Base-by-base conservation (phyloP, 345 rosid genomes). In the Heritiera fomes region DNA sequence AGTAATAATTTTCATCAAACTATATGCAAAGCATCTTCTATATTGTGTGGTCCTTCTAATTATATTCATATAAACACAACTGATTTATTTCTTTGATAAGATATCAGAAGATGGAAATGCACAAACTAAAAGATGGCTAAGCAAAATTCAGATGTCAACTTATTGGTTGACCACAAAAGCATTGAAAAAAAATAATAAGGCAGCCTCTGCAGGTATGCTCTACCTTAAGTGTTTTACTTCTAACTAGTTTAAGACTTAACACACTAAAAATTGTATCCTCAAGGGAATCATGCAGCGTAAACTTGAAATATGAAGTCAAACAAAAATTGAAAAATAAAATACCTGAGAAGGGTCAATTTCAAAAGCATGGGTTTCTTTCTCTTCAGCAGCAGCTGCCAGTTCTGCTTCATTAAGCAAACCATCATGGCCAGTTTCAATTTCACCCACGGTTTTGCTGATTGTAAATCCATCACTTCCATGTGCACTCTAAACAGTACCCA, bases 321-420 rank as follows among this genome's bases (percentile, higher is more conserved):
- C 40, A 46, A 43, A 59, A 17, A 34, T 32, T 8, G 12, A n/a
- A 50, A 78, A 71, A 46, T 17, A 41, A 17, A 71, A 52, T 78
- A 91, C 99, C 94, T 90, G 98, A 73, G 97, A 70, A 73, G 99
- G 99, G 75, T 92, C 93, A 60, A 94, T 80, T 83, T 96, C 98
- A 87, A 92, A 94, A 18, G 97, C 90, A 82, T 94, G 97, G 49
- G 97, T 92, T 89, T 92, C 94, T 84, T 92, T 96, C 50, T 94
- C 98, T 87, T 94, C 97, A 50, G 95, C 88, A 32, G 87, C 98
- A 83, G 98, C 98, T 43, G 97, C 99, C 87, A 92, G 79, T 78
- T 94, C 94, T 83, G 97, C 95, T 87, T 87, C 97, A 82, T 87
- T 89, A 74, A 96, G 87, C 82, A 96, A 87, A 81, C 85, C 98